Evolutionary conservation across 2,329 filamentous ascomycete genomes (phyloP), one percentile per base, ranked within the genome.

Genomic region (Aspergillus fumigatus): DNA sequence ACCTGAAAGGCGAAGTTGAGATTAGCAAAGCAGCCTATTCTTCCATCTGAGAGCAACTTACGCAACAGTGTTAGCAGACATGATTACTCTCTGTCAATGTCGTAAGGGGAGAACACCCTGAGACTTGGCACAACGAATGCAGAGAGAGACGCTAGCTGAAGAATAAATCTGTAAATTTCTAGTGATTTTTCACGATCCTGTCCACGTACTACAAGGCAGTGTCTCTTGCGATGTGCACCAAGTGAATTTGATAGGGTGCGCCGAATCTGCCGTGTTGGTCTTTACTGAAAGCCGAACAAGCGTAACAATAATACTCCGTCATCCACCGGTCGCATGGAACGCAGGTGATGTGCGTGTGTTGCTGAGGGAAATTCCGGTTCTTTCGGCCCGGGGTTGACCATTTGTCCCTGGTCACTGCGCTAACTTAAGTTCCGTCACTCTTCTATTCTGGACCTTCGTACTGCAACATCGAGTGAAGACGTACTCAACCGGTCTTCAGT

Each of bases 1-100:
- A 81, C 65, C 85, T 87, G 71, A 51, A 58, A 56, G 49, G 52
- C 40, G 29, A 48, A 51, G 62, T 73, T 65, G 71, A 73, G 62
- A 61, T 61, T 56, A 61, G 29, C 26, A 32, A 17, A 53, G 52
- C 54, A 59, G 48, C 52, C 51, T 48, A 40, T 45, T 51, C 45
- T 48, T 50, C 27, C 27, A 29, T 45, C 45, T 23, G 41, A 19
- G 14, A 32, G 19, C 10, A 10, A 69, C 73, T 63, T 72, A 79
- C 76, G 69, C 66, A 50, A 71, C 74, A 55, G 72, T 61, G 60
- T 71, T 67, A 59, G 62, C 51, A 45, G 74, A 69, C 74, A 77
- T 76, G 41, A 51, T 70, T 29, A n/a, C 50, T 29, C 23, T 14
- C 14, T 40, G 38, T n/a, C 29, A 26, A 40, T 38, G 2, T 45